phyloP scores from a whole-genome alignment of 1,284 basidiomycete genomes.

The Cutaneotrichosporon cavernicola region DNA sequence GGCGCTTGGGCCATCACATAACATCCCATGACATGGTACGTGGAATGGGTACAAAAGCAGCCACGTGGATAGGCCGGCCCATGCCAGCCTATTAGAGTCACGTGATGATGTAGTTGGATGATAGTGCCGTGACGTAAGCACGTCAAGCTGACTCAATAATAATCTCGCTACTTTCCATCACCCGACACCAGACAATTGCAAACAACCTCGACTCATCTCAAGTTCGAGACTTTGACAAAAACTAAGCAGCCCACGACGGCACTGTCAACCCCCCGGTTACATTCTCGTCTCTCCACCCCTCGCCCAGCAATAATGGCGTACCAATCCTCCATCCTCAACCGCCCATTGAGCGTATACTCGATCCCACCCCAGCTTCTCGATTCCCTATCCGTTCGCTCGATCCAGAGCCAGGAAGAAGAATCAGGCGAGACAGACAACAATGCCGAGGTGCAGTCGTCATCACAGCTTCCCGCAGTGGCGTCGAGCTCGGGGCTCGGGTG shows the following conservation, averaged over 20 bases:
- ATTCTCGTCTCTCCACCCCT: background rate
- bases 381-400: slow-evolving; percentile 62
- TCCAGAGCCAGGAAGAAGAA: slow-evolving; percentile 38
- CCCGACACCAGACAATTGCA: background rate
- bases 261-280: background rate
- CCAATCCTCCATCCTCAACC: slow-evolving; percentile 23
- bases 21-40: too few species aligned
- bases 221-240: background rate
- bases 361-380: slow-evolving; percentile 67
- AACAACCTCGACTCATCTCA: background rate
- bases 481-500: slow-evolving; percentile 58
- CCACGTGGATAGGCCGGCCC: too few species aligned
- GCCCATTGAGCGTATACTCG: slow-evolving; percentile 57
- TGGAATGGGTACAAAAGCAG: too few species aligned
- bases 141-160: background rate
- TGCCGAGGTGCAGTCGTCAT: background rate
- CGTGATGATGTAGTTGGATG: background rate
- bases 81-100: background rate
- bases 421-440: background rate
- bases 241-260: background rate
- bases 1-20: too few species aligned
- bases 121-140: background rate
- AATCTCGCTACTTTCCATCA: background rate
- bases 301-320: slow-evolving; percentile 2
- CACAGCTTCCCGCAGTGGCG: background rate